Evolutionary conservation across 495 filamentous ascomycete species (phyloP).

Genomic region (Friedmanniomyces simplex): DNA sequence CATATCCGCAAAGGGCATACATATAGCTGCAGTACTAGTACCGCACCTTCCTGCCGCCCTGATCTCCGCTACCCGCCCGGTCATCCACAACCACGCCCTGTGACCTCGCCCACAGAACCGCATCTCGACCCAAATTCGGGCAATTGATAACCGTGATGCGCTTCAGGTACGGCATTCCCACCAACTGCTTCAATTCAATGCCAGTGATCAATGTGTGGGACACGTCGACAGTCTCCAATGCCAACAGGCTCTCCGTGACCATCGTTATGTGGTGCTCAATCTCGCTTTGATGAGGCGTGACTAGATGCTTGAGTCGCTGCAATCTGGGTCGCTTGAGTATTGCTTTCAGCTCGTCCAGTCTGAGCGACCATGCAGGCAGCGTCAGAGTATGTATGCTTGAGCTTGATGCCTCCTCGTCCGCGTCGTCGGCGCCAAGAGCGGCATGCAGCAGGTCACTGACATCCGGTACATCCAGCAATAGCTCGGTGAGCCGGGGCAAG

Average conservation of each 20-base stretch:
- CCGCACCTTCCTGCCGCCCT: constrained; percentile 3
- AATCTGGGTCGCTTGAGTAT: background rate
- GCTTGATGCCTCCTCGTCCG: background rate
- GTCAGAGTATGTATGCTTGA: background rate
- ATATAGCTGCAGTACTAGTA: background rate
- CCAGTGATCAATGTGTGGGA: constrained; percentile 24
- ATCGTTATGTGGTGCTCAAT: background rate
- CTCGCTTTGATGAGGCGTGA: background rate
- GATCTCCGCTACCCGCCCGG: background rate
- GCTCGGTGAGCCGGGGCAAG: background rate
- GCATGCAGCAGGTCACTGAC: background rate
- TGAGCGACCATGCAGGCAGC: background rate
- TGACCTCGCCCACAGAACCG: constrained; percentile 26
- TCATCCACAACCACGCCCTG: constrained; percentile 16
- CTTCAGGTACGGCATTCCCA: constrained; percentile 4
- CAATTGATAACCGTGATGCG: constrained; percentile 24
- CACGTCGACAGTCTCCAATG: constrained; percentile 11
- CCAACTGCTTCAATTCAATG: constrained; percentile 24
- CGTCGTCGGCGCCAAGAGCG: background rate
- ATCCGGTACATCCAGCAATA: background rate
- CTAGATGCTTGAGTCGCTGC: background rate
- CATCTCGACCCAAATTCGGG: constrained; percentile 21
- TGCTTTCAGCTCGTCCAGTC: background rate
- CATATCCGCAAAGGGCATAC: too few relatives aligned
- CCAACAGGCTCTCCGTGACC: background rate